These are phyloP conservation scores for Septoria petroselini DNA, from an alignment of 2,329 filamentous ascomycete genomes.

Conservation along the genomic window DNA sequence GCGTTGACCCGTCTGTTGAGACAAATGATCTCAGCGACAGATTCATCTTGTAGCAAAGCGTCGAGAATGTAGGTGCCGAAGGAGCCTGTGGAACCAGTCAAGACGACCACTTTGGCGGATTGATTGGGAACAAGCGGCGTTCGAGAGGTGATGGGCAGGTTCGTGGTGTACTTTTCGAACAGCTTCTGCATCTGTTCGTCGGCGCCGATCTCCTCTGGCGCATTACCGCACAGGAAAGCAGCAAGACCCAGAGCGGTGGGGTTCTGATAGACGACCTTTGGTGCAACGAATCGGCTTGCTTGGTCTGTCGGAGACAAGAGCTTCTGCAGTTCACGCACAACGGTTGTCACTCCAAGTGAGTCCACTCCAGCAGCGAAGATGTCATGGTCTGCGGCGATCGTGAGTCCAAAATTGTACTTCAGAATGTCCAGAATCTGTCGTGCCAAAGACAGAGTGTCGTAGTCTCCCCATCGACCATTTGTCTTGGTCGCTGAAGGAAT, in stretches of 20 bases:
- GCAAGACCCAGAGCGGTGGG: constrained; percentile 49
- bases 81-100: constrained; percentile 41
- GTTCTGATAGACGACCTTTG: constrained; percentile 38
- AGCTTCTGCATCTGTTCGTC: constrained; percentile 22
- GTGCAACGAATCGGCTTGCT: constrained; percentile 40
- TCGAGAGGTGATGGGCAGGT: constrained; percentile 23
- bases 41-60: constrained; percentile 30
- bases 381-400: constrained; percentile 12
- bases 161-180: constrained; percentile 33
- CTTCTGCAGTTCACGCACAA: constrained; percentile 15
- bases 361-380: constrained; percentile 20
- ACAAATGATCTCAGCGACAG: constrained; percentile 34
- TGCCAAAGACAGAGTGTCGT: constrained; percentile 2
- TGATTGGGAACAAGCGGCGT: constrained; percentile 6
- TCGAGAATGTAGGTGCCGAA: constrained; percentile 39
- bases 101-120: constrained; percentile 25
- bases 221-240: constrained; percentile 16
- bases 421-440: constrained; percentile 17
- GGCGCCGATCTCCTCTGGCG: constrained; percentile 3
- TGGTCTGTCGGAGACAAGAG: constrained; percentile 24
- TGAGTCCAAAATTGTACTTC: constrained; percentile 6
- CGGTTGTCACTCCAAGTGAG: constrained; percentile 42
- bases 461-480: neutral
- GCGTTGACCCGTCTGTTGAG: constrained; percentile 31
- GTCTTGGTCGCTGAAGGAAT: neutral